Evolutionary conservation across 768 basidiomycete species (phyloP), one percentile per base, ranked within the genome.

Genomic region (Naematelia aurantialba): DNA sequence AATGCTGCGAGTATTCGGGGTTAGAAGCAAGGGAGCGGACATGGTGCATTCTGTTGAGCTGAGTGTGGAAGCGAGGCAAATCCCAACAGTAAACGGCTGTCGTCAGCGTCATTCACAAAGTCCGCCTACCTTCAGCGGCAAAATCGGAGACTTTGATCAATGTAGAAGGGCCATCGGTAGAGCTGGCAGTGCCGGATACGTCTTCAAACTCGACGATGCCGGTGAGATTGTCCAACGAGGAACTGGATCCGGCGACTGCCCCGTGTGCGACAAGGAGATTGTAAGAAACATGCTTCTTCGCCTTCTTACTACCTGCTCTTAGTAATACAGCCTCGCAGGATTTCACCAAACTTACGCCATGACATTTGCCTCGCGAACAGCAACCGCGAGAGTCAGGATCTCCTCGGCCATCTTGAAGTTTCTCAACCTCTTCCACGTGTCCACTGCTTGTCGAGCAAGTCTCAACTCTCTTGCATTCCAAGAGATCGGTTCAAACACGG

Each of bases 361-460:
- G 47, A 97, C 82, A 76, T 96, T 97, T 4, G 91, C 94, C 78
- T 99, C 96, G 77, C 96, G 93, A 42, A 97, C 81, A 56, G 87
- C 74, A 1, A 92, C 86, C 10, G 93, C 93, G 72, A 84, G 87
- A 4, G 87, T 86, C 52, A 98, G 79, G 22, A 92, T 85, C 26
- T 83, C 80, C 78, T 98, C 93, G 1, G 93, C 90, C 89, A 98
- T 94, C 0, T 87, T 88, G 73, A 96, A 92, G 5, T 87, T 83
- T 22, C 88, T 81, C 77, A 89, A 86, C 0, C 85, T 82, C 63
- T 89, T 82, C 94, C 94, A 99, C 66, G 83, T 85, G 63, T 87
- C 86, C 65, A 98, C 75, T 8, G 88, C 89, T 72, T 86, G 88
- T 68, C 87, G 83, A 52, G 92, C 89, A 56, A 93, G 78, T 61